Conservation (phyloP, 169 alveolate species). For the Eimeria acervulina region DNA sequence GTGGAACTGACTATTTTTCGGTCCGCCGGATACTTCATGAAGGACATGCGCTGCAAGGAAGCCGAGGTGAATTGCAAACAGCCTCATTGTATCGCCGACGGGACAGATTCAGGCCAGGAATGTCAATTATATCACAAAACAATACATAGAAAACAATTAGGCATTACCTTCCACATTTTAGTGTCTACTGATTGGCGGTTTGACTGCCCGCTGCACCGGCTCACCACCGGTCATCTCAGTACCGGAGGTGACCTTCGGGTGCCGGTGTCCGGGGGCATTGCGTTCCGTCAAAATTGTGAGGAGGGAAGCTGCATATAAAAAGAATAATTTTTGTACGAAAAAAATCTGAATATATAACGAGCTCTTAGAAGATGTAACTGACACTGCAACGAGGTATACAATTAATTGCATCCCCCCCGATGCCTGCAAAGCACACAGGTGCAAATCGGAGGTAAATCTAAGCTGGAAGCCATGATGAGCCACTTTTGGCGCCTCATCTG, state of each 20-base stretch:
- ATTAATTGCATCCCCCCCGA: neutral
- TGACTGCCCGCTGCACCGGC: neutral
- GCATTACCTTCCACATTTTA: neutral
- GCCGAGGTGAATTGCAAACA: neutral
- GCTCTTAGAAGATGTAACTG: neutral
- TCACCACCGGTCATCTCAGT: neutral
- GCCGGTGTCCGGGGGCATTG: neutral
- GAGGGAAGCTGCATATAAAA: neutral
- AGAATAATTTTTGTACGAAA: neutral
- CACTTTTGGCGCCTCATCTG: neutral
- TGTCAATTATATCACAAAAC: neutral
- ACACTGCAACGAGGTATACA: neutral
- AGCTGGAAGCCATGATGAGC: too few species aligned
- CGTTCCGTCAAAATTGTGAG: neutral
- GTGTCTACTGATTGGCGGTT: slow-evolving; percentile 9
- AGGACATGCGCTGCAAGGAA: slow-evolving; percentile 11
- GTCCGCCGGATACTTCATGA: neutral
- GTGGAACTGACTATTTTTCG: neutral
- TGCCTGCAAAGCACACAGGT: neutral
- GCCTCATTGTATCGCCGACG: neutral
- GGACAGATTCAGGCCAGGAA: slow-evolving; percentile 2
- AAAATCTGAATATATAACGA: neutral
- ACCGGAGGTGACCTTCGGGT: neutral
- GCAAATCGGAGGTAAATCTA: neutral
- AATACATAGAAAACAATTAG: neutral